Conservation (phyloP, 2,329 filamentous ascomycete genomes). For the Grosmannia clavigera region DNA sequence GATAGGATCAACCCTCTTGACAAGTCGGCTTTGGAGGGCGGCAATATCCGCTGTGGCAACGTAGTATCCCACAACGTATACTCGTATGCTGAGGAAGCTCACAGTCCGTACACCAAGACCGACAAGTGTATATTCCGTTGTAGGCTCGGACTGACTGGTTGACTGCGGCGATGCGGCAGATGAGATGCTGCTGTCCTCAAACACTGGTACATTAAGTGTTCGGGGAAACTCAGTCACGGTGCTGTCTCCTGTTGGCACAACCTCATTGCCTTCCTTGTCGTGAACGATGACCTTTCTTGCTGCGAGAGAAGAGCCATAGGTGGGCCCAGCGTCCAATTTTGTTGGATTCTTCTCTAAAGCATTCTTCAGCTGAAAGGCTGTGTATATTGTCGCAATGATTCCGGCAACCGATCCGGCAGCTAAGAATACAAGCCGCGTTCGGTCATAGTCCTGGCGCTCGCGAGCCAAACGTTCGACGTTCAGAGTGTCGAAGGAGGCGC, state of each 20-base stretch:
- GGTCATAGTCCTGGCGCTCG: conserved; percentile 35
- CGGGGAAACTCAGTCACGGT: conserved; percentile 72
- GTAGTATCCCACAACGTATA: conserved; percentile 92
- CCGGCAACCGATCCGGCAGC: conserved; percentile 37
- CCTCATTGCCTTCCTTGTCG: conserved; percentile 56
- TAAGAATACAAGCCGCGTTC: conserved; percentile 38
- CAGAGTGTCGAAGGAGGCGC: conserved; percentile 30
- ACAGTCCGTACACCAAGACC: conserved; percentile 83
- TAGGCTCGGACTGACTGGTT: neutral
- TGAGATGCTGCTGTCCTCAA: conserved; percentile 9
- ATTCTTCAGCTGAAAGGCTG: conserved; percentile 37
- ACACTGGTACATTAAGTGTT: conserved; percentile 49
- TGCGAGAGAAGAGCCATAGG: neutral
- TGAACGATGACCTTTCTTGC: conserved; percentile 43
- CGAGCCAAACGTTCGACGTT: conserved; percentile 36
- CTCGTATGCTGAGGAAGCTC: conserved; percentile 78
- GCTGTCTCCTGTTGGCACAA: conserved; percentile 70
- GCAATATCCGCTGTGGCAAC: conserved; percentile 73
- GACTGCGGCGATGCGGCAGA: neutral
- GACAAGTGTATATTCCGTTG: conserved; percentile 70
- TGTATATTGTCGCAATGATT: conserved; percentile 36
- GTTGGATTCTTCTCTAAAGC: conserved; percentile 18
- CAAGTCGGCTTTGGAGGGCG: conserved; percentile 63
- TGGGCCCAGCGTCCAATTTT: conserved; percentile 28
- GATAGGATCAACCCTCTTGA: conserved; percentile 61